Evolutionary conservation across 208 protist species (phyloP), one percentile per base, ranked within the genome.

Genomic region (Novymonas esmeraldas): DNA sequence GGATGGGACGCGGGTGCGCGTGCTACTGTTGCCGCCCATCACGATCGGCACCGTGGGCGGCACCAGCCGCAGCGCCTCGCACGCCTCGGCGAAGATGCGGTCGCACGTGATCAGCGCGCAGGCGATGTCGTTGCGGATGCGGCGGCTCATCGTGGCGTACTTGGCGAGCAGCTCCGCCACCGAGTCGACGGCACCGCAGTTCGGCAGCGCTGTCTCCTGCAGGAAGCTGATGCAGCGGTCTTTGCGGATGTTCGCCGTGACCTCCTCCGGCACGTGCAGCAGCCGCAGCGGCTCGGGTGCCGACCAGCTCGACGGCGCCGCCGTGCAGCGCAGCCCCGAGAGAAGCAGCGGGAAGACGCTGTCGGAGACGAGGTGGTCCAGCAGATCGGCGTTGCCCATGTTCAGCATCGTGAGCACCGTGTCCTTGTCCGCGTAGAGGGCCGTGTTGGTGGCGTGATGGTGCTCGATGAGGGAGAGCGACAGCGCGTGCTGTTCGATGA

Each of bases 401-500:
- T 48, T 74, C 24, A 93, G 70, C 57, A 93, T 63, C 7, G 69
- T 59, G 4, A 87, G 38, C 18, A 87, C 67, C 6, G 75, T 81
- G 4, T 73, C 71, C 24, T 46, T 67, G 52, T 84, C 64, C 45
- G 61, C 66, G 75, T 86, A 93, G 4, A 93, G 76, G 11, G 46
- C 78, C 33, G 76, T 70, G 42, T 83, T 69, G 6, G 48, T 38
- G 11, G 55, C 34, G 61, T 93, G 87, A 22, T 63, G 36, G 66
- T 87, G 57, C 61, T 93, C 82, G 20, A 93, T 89, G 44, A 93
- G 64, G 39, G 70, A 82, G 24, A 89, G 64, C 18, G 87, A 88
- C 22, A 93, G 39, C n/a, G 82, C 84, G 76, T 93, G 85, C 61
- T 81, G 68, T 46, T 93, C 84, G 41, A 93, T 89, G 61, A 86